phyloP scores from a whole-genome alignment of 2,329 filamentous ascomycete species.

The Ophiosphaerella korrae region DNA sequence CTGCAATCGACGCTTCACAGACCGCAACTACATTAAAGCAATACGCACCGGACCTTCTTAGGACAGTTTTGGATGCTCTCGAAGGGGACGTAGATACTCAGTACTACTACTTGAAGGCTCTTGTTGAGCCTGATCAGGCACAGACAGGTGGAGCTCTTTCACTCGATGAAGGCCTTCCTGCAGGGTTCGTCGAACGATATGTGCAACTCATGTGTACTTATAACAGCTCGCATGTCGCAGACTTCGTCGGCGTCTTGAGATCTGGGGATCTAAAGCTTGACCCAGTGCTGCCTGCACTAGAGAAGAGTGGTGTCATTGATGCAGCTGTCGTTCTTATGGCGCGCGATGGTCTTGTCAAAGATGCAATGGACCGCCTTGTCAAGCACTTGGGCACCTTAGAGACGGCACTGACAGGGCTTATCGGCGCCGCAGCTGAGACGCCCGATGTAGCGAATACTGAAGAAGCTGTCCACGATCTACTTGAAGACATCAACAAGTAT shows the following conservation, averaged over 20 bases:
- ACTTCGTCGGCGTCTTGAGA: constrained; percentile 79
- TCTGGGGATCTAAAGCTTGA: constrained; percentile 80
- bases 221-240: constrained; percentile 79
- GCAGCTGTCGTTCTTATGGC: constrained; percentile 91
- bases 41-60: constrained; percentile 68
- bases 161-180: constrained; percentile 42
- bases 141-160: constrained; percentile 2
- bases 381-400: constrained; percentile 80
- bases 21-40: constrained; percentile 69
- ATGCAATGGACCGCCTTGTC: constrained; percentile 85
- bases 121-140: constrained; percentile 67
- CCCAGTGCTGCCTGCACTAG: constrained; percentile 82
- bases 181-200: constrained; percentile 78
- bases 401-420: constrained; percentile 74
- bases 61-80: constrained; percentile 67
- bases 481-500: constrained; percentile 84
- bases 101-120: constrained; percentile 74
- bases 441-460: constrained; percentile 63
- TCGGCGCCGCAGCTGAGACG: constrained; percentile 65
- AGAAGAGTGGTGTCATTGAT: constrained; percentile 87
- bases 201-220: constrained; percentile 90
- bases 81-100: constrained; percentile 67
- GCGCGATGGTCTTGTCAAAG: constrained; percentile 79
- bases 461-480: constrained; percentile 72
- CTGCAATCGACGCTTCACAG: constrained; percentile 67